These are phyloP conservation scores for Aspergillus sclerotioniger DNA, from an alignment of 495 filamentous ascomycete species.

Conservation along the genomic window DNA sequence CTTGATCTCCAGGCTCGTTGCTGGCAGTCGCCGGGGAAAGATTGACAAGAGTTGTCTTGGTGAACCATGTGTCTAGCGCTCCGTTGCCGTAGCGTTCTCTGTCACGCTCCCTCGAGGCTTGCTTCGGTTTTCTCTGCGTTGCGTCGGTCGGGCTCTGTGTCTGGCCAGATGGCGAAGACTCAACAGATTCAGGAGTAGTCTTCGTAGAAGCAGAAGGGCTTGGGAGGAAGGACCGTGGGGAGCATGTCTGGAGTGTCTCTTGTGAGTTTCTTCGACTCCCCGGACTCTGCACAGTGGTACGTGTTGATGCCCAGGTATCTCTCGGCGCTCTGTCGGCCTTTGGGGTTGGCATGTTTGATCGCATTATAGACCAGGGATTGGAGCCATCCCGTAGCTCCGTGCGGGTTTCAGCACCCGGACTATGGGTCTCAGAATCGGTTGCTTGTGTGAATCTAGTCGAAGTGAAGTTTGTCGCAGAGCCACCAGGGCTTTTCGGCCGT, in stretches of 20 bases:
- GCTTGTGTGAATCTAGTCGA: neutral
- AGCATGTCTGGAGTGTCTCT: neutral
- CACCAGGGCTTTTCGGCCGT: neutral
- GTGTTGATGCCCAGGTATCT: too few relatives aligned
- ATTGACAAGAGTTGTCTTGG: slow-evolving; percentile 25
- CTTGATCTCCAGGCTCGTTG: neutral
- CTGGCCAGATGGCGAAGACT: neutral
- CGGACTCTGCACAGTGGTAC: neutral
- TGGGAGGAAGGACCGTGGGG: neutral
- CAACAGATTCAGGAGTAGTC: neutral
- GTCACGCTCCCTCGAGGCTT: slow-evolving; percentile 26
- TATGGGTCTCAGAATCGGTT: neutral
- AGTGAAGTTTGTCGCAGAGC: neutral
- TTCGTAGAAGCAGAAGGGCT: slow-evolving; percentile 10
- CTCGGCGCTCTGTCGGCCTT: neutral
- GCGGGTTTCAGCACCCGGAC: neutral
- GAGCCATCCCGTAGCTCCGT: neutral
- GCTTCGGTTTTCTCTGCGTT: neutral
- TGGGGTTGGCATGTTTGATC: neutral
- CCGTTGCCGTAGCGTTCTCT: slow-evolving; percentile 39
- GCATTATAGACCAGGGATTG: neutral
- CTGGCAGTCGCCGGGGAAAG: slow-evolving; percentile 6
- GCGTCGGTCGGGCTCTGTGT: neutral
- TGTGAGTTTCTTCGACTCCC: slow-evolving; percentile 1
- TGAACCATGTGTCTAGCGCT: slow-evolving; percentile 42